These are phyloP conservation scores for Nidularia sp. DNA, from an alignment of 768 basidiomycete species.

Conservation along the genomic window DNA sequence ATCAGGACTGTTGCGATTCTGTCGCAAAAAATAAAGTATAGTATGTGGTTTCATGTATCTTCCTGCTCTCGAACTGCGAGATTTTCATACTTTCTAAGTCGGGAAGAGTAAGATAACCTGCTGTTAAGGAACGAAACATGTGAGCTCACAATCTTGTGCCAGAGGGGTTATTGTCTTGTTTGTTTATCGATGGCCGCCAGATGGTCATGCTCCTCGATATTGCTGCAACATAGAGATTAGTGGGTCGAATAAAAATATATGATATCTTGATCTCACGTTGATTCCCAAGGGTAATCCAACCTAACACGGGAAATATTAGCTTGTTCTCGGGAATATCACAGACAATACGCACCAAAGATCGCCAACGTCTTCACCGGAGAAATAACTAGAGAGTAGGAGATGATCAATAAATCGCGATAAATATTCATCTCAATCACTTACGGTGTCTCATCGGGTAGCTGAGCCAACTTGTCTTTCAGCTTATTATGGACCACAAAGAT, in stretches of 20 bases:
- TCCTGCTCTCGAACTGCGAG: too few relatives aligned
- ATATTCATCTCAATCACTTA: slow-evolving; percentile 26
- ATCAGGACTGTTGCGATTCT: too few relatives aligned
- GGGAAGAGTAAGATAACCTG: too few relatives aligned
- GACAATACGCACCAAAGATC: slow-evolving; percentile 62
- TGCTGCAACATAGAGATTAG: slow-evolving; percentile 28
- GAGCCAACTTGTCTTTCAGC: slow-evolving; percentile 77
- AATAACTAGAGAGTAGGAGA: slow-evolving; percentile 51
- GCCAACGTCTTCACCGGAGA: slow-evolving; percentile 69
- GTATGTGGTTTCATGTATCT: too few relatives aligned
- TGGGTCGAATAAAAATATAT: background rate
- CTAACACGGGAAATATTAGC: slow-evolving; percentile 22
- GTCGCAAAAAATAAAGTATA: too few relatives aligned
- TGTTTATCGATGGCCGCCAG: slow-evolving; percentile 44
- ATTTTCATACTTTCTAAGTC: too few relatives aligned
- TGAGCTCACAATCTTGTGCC: too few relatives aligned
- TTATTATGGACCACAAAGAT: slow-evolving; percentile 97
- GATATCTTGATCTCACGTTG: slow-evolving; percentile 40
- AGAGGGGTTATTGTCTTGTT: background rate
- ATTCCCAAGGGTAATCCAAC: slow-evolving; percentile 87
- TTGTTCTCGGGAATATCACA: background rate
- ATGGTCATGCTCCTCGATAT: slow-evolving; percentile 75
- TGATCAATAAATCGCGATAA: too few relatives aligned
- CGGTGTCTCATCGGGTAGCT: slow-evolving; percentile 64
- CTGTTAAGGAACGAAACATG: too few relatives aligned